Conservation (phyloP, 2,329 filamentous ascomycete genomes). For the Sordariomycetes sp. region DNA sequence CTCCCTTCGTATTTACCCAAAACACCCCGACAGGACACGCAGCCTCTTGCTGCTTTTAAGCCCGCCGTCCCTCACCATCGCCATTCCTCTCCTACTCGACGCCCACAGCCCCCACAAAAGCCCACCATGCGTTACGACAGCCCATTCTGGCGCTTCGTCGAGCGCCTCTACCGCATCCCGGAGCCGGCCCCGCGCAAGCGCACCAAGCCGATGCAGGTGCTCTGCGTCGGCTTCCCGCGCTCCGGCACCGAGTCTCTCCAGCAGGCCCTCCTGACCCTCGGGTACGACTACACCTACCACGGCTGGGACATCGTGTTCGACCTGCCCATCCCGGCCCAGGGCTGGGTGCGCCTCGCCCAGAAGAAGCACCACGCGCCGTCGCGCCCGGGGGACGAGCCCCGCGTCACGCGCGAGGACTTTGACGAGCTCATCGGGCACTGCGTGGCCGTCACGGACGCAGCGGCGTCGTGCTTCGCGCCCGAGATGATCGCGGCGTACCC, state of each 20-base stretch:
- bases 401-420: constrained; percentile 13
- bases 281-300: constrained; percentile 21
- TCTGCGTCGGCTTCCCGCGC: constrained; percentile 21
- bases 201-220: constrained; percentile 21
- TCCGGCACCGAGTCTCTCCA: constrained; percentile 23
- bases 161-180: not conserved
- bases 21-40: no score
- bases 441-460: constrained; percentile 28
- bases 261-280: constrained; percentile 16
- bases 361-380: constrained; percentile 15
- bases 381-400: constrained; percentile 6
- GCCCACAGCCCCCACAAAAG: not conserved
- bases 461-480: constrained; percentile 25
- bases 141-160: not conserved
- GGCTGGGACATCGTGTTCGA: constrained; percentile 22
- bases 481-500: constrained; percentile 36
- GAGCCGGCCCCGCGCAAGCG: constrained; percentile 8
- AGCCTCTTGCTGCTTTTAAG: not conserved
- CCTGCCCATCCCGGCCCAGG: not conserved
- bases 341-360: constrained; percentile 15
- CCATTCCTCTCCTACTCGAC: not conserved
- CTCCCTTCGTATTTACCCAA: no score
- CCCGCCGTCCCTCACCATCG: not conserved
- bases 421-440: constrained; percentile 16
- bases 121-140: not conserved